phyloP scores from a whole-genome alignment of 192 early-diverging fungal species.

The Anaeromyces robustus region DNA sequence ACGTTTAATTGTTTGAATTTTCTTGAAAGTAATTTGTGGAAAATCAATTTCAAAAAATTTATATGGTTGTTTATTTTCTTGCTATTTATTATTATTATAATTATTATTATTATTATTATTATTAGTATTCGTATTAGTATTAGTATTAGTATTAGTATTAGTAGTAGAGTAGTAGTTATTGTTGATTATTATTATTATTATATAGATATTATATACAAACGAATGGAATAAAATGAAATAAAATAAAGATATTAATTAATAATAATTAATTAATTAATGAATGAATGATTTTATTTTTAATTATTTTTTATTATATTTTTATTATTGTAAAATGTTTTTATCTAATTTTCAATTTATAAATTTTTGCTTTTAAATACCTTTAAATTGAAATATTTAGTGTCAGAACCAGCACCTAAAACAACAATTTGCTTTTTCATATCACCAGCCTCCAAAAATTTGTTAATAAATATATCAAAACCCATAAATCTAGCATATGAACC shows the following conservation, averaged over 20 bases:
- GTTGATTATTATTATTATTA: too few relatives aligned
- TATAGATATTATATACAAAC: too few relatives aligned
- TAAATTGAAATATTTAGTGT: conserved; percentile 76
- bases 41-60: conserved; percentile 89
- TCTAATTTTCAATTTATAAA: too few relatives aligned
- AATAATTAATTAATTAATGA: too few relatives aligned
- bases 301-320: conserved; percentile 1
- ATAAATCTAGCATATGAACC: conserved; percentile 62
- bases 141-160: too few relatives aligned
- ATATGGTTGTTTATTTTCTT: conserved; percentile 8
- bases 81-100: conserved; percentile 4
- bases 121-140: too few relatives aligned
- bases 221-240: too few relatives aligned
- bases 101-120: too few relatives aligned
- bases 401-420: conserved; percentile 75
- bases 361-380: conserved; percentile 24
- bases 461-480: conserved; percentile 47
- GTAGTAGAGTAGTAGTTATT: too few relatives aligned
- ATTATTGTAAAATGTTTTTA: not conserved
- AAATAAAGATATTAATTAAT: too few relatives aligned
- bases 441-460: conserved; percentile 34
- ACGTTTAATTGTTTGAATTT: conserved; percentile 47
- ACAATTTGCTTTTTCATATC: conserved; percentile 58
- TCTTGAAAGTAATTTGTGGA: conserved; percentile 66
- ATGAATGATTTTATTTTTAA: too few relatives aligned